A percentile compares a stretch with the other conserved stretches of the same genome.
These are phyloP conservation scores for Nissolia schottii DNA, from an alignment of 306 rosid species.

Conservation along the genomic window DNA sequence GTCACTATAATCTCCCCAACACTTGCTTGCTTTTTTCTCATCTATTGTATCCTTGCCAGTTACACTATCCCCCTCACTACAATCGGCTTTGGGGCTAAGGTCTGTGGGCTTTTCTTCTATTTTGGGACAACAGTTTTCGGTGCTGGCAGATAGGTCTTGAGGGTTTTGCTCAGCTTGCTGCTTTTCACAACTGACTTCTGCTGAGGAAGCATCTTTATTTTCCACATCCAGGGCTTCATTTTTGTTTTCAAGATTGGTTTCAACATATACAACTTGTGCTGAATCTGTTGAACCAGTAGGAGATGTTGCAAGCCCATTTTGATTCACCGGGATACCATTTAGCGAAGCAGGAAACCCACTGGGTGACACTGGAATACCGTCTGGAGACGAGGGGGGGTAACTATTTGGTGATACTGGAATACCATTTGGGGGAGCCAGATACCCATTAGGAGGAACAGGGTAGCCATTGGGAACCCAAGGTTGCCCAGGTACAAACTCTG, in stretches of 20 bases:
- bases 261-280: constrained; percentile 34
- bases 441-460: constrained; percentile 67
- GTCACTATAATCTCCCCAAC: constrained; percentile 98
- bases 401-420: constrained; percentile 54
- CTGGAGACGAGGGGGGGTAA: constrained; percentile 58
- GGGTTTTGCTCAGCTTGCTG: constrained; percentile 38
- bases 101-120: constrained; percentile 48
- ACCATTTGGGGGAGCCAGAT: constrained; percentile 52
- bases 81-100: constrained; percentile 22
- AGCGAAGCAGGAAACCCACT: constrained; percentile 48
- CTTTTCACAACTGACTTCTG: constrained; percentile 40
- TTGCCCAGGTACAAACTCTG: constrained; percentile 87
- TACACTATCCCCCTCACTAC: constrained; percentile 30
- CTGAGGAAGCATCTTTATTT: constrained; percentile 26
- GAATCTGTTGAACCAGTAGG: constrained; percentile 52
- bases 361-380: constrained; percentile 47
- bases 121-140: constrained; percentile 22
- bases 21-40: constrained; percentile 51
- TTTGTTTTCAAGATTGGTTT: constrained; percentile 31
- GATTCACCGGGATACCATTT: constrained; percentile 44
- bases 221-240: constrained; percentile 34
- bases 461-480: constrained; percentile 81
- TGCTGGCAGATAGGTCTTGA: constrained; percentile 37
- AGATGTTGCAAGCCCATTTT: constrained; percentile 52
- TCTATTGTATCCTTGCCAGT: constrained; percentile 23